These are phyloP conservation scores for Verticillium alfalfae DNA, from an alignment of 2,329 filamentous ascomycete genomes.

Conservation along the genomic window DNA sequence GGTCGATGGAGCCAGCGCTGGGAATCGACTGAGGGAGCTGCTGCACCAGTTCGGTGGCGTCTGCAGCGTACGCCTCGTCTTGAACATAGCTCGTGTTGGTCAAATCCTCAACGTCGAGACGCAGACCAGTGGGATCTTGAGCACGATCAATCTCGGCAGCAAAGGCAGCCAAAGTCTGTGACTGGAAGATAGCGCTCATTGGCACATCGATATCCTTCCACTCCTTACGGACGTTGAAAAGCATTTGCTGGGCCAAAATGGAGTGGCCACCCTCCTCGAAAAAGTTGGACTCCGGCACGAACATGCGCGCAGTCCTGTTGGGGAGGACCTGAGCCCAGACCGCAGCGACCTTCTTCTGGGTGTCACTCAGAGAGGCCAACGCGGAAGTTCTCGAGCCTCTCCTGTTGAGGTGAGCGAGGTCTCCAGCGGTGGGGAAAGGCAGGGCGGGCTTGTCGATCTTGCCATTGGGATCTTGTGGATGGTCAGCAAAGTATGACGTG, in stretches of 20 bases:
- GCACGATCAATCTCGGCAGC: slow-evolving; percentile 44
- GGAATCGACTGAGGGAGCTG: slow-evolving; percentile 36
- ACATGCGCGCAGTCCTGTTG: slow-evolving; percentile 9
- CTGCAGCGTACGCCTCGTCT: slow-evolving; percentile 42
- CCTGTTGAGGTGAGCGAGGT: slow-evolving; percentile 34
- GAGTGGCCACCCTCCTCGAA: slow-evolving; percentile 33
- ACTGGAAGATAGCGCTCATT: slow-evolving; percentile 66
- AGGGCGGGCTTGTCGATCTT: slow-evolving; percentile 75
- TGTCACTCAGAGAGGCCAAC: slow-evolving; percentile 32
- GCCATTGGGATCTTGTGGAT: slow-evolving; percentile 63
- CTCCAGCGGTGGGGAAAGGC: slow-evolving; percentile 60
- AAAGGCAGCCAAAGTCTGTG: slow-evolving; percentile 45
- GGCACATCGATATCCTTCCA: slow-evolving; percentile 43
- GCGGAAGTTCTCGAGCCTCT: neutral
- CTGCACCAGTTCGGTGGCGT: slow-evolving; percentile 43
- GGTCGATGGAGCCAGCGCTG: slow-evolving; percentile 16
- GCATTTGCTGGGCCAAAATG: slow-evolving; percentile 62
- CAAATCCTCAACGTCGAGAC: slow-evolving; percentile 27
- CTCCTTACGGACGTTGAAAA: slow-evolving; percentile 56
- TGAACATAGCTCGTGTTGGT: slow-evolving; percentile 4
- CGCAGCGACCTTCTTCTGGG: slow-evolving; percentile 56
- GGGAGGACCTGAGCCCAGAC: slow-evolving; percentile 9
- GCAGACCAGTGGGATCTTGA: slow-evolving; percentile 14
- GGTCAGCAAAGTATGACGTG: neutral
- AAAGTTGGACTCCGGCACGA: slow-evolving; percentile 32